A percentile compares a stretch with the other conserved stretches of the same genome.
Conservation (phyloP, 2,329 filamentous ascomycete genomes). For the Phyllosticta ampelicida region DNA sequence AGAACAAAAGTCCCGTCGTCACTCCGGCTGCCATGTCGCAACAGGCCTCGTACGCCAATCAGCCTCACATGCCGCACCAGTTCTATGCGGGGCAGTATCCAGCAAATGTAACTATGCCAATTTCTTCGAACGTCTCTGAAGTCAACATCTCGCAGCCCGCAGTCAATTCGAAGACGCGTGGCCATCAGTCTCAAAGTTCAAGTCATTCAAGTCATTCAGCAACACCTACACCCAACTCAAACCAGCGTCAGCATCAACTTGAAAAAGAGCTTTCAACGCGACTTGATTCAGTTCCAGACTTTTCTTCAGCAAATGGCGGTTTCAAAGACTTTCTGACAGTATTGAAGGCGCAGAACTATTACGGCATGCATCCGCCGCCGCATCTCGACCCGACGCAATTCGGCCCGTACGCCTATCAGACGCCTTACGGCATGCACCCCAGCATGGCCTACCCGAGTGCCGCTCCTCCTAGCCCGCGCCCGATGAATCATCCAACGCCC, state of each 20-base stretch:
- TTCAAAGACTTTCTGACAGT: conserved; percentile 64
- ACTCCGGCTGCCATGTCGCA: conserved; percentile 56
- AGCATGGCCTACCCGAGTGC: conserved; percentile 23
- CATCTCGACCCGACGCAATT: conserved; percentile 30
- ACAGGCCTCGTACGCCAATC: conserved; percentile 37
- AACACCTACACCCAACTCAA: conserved; percentile 3
- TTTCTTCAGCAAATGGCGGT: conserved; percentile 58
- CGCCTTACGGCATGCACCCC: conserved; percentile 37
- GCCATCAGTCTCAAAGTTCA: conserved; percentile 4
- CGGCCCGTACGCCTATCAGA: conserved; percentile 29
- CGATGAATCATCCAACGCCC: conserved; percentile 36
- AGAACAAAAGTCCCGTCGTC: conserved; percentile 45
- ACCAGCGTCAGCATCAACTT: conserved; percentile 1
- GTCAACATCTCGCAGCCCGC: conserved; percentile 14
- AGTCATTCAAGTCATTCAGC: conserved; percentile 22
- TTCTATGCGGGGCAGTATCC: conserved; percentile 48
- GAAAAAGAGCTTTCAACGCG: conserved; percentile 15
- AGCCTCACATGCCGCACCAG: conserved; percentile 51
- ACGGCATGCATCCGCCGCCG: conserved; percentile 44
- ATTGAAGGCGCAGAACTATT: conserved; percentile 54
- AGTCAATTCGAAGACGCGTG: conserved; percentile 7
- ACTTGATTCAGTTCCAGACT: conserved; percentile 38
- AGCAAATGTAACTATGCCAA: conserved; percentile 47
- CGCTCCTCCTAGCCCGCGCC: conserved; percentile 36
- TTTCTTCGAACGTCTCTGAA: conserved; percentile 25